Percentiles rank a stretch among this genome's conserved stretches.
Conservation (phyloP, 345 rosid species). For the Salix viminalis region DNA sequence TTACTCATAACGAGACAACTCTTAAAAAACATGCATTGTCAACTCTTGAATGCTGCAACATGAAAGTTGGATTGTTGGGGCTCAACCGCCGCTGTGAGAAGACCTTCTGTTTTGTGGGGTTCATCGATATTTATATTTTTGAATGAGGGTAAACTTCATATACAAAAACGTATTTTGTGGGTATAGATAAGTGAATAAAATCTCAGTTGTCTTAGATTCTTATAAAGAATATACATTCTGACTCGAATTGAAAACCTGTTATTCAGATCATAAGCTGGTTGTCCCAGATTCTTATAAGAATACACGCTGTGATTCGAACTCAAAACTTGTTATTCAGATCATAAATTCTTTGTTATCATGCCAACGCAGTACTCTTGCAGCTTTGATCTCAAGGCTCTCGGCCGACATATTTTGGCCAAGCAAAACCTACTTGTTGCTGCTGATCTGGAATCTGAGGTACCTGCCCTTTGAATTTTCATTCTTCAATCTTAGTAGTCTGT, state of each 20-base stretch:
- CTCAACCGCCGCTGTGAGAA: conserved; percentile 27
- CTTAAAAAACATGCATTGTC: no score
- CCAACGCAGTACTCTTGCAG: conserved; percentile 25
- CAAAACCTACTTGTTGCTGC: conserved; percentile 18
- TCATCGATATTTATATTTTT: conserved; percentile 10
- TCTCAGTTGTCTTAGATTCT: fast-evolving
- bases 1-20: no score
- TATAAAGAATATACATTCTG: fast-evolving
- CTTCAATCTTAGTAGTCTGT: no score
- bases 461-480: no score
- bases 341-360: background rate
- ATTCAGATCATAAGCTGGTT: no score
- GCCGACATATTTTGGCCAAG: conserved; percentile 6
- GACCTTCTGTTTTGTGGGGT: conserved; percentile 13
- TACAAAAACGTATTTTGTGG: no score
- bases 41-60: background rate
- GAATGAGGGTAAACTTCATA: no score
- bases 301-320: fast-evolving
- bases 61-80: conserved; percentile 12
- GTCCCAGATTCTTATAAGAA: no score
- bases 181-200: no score
- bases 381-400: conserved; percentile 24
- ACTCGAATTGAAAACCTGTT: no score
- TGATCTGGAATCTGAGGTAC: background rate
- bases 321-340: fast-evolving